Percentiles rank a stretch among this genome's conserved stretches.
phyloP scores from a whole-genome alignment of 495 filamentous ascomycete species.

The Penicillium pulvis region DNA sequence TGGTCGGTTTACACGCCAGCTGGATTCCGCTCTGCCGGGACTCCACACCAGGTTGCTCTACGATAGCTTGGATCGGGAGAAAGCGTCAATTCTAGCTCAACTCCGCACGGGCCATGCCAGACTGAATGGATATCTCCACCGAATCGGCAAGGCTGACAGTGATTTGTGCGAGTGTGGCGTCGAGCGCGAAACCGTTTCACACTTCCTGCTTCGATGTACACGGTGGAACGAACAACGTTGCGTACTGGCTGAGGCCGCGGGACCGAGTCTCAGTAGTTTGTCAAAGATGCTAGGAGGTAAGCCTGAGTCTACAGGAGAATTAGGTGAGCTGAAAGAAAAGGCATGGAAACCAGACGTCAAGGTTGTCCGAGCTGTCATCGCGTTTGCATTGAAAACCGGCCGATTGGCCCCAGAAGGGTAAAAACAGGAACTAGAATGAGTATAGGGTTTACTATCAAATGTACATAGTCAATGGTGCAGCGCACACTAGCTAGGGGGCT shows the following conservation, averaged over 20 bases:
- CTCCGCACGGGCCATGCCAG: slow-evolving; percentile 12
- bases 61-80: slow-evolving; percentile 6
- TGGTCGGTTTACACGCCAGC: slow-evolving; percentile 7
- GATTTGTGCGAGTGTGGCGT: slow-evolving; percentile 28
- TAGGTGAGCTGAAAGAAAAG: slow-evolving; percentile 25
- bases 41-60: background rate
- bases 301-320: slow-evolving; percentile 28
- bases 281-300: slow-evolving; percentile 36
- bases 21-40: slow-evolving; percentile 6
- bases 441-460: background rate
- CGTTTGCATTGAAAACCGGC: slow-evolving; percentile 34
- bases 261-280: slow-evolving; percentile 7
- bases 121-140: slow-evolving; percentile 12
- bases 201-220: slow-evolving; percentile 26
- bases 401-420: slow-evolving; percentile 5
- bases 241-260: slow-evolving; percentile 8
- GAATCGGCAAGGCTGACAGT: slow-evolving; percentile 22
- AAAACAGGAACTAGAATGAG: background rate
- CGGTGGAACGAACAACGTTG: slow-evolving; percentile 14
- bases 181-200: slow-evolving; percentile 32
- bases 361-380: slow-evolving; percentile 34
- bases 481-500: slow-evolving; percentile 16
- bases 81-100: slow-evolving; percentile 3
- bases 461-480: slow-evolving; percentile 6
- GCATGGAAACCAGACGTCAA: slow-evolving; percentile 33